A percentile compares a stretch with the other conserved stretches of the same genome.
Evolutionary conservation across 371 early-diverging fungal genomes (phyloP).

Genomic region (Phascolomyces articulosus): DNA sequence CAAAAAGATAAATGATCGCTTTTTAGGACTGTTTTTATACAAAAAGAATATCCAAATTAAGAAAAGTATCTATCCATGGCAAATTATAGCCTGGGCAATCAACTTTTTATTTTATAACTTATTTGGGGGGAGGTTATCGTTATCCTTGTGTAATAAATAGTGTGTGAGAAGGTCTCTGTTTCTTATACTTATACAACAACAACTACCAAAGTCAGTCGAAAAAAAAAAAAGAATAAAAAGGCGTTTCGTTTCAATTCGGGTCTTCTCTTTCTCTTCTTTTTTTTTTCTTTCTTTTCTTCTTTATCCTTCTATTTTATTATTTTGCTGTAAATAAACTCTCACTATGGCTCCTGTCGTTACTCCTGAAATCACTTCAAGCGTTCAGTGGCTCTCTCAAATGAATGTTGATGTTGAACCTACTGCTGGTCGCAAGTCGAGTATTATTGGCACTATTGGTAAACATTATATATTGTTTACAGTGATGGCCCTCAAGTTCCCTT

Average conservation of each 20-base stretch:
- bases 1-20: too few species aligned
- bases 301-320: not conserved
- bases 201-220: not conserved
- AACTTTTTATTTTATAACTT: not conserved
- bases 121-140: too few species aligned
- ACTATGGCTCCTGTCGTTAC: conserved; percentile 23
- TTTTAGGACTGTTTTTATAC: too few species aligned
- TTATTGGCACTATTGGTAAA: conserved; percentile 82
- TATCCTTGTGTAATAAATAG: too few species aligned
- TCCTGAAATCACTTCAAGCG: conserved; percentile 51
- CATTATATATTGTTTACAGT: too few species aligned
- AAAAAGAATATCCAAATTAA: not conserved
- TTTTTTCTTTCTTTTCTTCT: not conserved
- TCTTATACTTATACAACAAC: too few species aligned
- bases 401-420: conserved; percentile 65
- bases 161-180: too few species aligned
- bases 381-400: conserved; percentile 80
- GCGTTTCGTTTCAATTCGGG: not conserved
- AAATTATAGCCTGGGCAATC: not conserved
- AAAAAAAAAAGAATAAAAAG: not conserved
- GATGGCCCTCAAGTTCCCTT: not conserved
- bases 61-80: not conserved
- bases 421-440: conserved; percentile 77
- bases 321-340: not conserved
- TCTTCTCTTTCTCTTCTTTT: not conserved